Conservation (phyloP, 2,329 filamentous ascomycete genomes). For the Epichloe sylvatica region DNA sequence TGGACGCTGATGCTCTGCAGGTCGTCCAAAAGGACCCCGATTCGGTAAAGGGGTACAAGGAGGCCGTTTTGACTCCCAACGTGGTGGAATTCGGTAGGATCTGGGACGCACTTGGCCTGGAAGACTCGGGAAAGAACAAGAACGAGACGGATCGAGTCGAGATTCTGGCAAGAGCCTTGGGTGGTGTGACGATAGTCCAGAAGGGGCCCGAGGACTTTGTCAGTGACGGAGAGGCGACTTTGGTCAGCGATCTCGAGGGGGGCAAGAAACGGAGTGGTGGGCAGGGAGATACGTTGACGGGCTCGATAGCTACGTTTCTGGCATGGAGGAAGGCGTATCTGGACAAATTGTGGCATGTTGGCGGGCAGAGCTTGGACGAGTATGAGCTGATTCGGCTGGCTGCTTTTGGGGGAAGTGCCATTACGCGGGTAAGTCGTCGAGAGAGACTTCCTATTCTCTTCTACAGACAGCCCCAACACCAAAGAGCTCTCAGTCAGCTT, state of each 20-base stretch:
- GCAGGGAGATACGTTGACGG: slow-evolving; percentile 90
- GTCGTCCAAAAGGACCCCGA: slow-evolving; percentile 63
- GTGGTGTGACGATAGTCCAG: slow-evolving; percentile 80
- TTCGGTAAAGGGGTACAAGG: slow-evolving; percentile 64
- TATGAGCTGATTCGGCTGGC: slow-evolving; percentile 59
- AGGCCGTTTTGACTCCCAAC: slow-evolving; percentile 86
- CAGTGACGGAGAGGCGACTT: slow-evolving; percentile 62
- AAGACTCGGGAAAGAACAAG: slow-evolving; percentile 28
- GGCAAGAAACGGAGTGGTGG: slow-evolving; percentile 84
- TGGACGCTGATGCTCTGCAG: slow-evolving; percentile 81
- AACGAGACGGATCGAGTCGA: slow-evolving; percentile 39
- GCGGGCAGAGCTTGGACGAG: slow-evolving; percentile 29
- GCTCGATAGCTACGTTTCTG: slow-evolving; percentile 73
- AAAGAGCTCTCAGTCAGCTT: no score
- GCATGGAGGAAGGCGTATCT: slow-evolving; percentile 82
- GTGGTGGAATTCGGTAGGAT: slow-evolving; percentile 82
- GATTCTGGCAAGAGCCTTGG: slow-evolving; percentile 58
- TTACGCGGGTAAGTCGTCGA: slow-evolving; percentile 55
- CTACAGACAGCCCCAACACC: no score
- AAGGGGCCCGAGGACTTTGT: slow-evolving; percentile 78
- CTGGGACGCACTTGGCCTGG: slow-evolving; percentile 59
- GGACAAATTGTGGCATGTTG: slow-evolving; percentile 60
- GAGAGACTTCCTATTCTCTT: background rate
- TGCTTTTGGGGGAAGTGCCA: slow-evolving; percentile 72
- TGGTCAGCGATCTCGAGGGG: slow-evolving; percentile 63